Evolutionary conservation across 2,329 filamentous ascomycete genomes (phyloP).

Genomic region (Gremmenia infestans): DNA sequence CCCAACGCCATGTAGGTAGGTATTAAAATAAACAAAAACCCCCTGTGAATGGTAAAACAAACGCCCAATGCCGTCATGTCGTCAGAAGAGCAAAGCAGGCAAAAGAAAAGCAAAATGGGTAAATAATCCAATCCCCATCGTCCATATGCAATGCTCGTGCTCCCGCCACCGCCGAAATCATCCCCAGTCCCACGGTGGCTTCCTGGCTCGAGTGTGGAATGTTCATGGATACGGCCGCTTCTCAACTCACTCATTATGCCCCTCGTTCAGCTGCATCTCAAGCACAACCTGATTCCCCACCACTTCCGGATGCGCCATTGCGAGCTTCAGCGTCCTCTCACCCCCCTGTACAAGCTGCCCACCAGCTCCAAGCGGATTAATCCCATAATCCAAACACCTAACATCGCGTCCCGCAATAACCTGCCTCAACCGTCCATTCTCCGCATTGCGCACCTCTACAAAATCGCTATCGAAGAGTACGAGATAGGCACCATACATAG

Average conservation of each 20-base stretch:
- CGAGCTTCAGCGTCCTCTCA: constrained; percentile 78
- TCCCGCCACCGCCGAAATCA: no score
- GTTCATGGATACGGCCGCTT: neutral
- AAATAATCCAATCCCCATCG: no score
- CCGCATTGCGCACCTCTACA: constrained; percentile 92
- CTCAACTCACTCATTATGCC: constrained; percentile 45
- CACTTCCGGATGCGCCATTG: constrained; percentile 88
- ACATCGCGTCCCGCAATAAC: constrained; percentile 92
- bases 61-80: no score
- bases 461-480: constrained; percentile 95
- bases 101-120: no score
- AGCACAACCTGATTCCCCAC: constrained; percentile 82
- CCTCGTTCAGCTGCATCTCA: constrained; percentile 89
- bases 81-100: no score
- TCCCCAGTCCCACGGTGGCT: no score
- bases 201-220: no score
- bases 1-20: no score
- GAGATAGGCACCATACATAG: constrained; percentile 86
- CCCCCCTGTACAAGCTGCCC: constrained; percentile 32
- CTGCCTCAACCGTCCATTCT: constrained; percentile 88
- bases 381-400: constrained; percentile 81
- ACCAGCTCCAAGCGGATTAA: constrained; percentile 49
- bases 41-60: no score
- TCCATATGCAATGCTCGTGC: no score
- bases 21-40: no score